A percentile compares a stretch with the other conserved stretches of the same genome.
Conservation (phyloP, 2,329 filamentous ascomycete species). For the Zymoseptoria crescenta region DNA sequence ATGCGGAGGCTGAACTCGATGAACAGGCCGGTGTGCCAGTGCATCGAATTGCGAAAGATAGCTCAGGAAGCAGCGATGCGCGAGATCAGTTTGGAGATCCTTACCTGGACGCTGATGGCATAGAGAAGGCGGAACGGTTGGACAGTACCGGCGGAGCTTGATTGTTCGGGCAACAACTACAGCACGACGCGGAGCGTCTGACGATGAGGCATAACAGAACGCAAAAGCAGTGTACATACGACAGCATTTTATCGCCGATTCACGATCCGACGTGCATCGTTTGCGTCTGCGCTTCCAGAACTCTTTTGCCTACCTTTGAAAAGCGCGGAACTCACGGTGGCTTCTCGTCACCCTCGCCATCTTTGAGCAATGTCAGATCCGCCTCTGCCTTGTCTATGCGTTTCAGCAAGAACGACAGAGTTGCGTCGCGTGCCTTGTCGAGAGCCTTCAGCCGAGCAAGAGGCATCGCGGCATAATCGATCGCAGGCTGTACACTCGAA, state of each 20-base stretch:
- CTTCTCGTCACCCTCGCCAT: neutral
- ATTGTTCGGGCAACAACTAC: neutral
- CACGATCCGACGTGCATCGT: neutral
- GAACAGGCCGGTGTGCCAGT: slow-evolving; percentile 2
- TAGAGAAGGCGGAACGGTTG: slow-evolving; percentile 11
- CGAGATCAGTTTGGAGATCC: slow-evolving; percentile 4
- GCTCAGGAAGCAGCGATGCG: slow-evolving; percentile 1
- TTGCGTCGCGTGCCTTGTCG: slow-evolving; percentile 47
- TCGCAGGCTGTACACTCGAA: slow-evolving; percentile 9
- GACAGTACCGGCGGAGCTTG: neutral
- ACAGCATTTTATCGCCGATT: neutral
- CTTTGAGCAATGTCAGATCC: slow-evolving; percentile 10
- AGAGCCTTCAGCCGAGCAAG: slow-evolving; percentile 35
- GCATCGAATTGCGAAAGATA: slow-evolving; percentile 2
- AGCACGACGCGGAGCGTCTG: neutral
- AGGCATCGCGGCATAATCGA: slow-evolving; percentile 37
- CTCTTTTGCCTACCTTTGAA: neutral
- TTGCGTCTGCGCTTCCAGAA: neutral
- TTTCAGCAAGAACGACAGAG: slow-evolving; percentile 45
- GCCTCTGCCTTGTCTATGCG: slow-evolving; percentile 45
- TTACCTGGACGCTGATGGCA: slow-evolving; percentile 12
- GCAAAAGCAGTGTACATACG: neutral
- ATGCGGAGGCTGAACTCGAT: slow-evolving; percentile 5
- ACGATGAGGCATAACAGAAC: neutral
- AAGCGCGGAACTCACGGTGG: neutral